Conservation (phyloP, 2,329 filamentous ascomycete species). For the Golovinomyces cichoracearum region DNA sequence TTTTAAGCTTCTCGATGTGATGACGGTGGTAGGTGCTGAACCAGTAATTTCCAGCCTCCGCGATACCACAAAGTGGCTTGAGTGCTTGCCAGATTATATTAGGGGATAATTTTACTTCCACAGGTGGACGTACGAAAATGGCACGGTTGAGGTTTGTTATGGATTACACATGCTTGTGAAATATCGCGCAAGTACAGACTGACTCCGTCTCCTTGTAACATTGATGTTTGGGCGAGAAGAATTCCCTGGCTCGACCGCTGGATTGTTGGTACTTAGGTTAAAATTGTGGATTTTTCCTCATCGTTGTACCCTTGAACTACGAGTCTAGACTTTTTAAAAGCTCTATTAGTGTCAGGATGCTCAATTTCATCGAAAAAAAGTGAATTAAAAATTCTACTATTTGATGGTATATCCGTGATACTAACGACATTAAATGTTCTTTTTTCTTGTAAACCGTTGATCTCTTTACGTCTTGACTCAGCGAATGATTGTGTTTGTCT, state of each 20-base stretch:
- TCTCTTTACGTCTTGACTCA: not conserved
- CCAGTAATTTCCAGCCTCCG: conserved; percentile 2
- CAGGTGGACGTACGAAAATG: not conserved
- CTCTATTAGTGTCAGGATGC: not conserved
- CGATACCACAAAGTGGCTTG: conserved; percentile 1
- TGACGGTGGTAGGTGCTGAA: conserved; percentile 1
- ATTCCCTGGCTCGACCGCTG: conserved; percentile 2
- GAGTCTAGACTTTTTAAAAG: conserved; percentile 1
- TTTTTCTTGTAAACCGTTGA: not conserved
- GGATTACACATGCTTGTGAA: conserved; percentile 1
- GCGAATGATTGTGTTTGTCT: not conserved
- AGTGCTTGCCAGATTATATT: not conserved
- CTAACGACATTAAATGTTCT: not conserved
- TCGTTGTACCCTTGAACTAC: conserved; percentile 4
- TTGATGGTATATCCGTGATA: not conserved
- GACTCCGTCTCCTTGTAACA: not conserved
- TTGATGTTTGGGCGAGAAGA: not conserved
- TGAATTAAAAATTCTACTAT: not conserved
- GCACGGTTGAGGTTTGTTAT: not conserved
- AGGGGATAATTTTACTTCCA: not conserved
- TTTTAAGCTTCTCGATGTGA: conserved; percentile 1
- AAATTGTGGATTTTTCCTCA: conserved; percentile 2
- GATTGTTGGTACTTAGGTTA: conserved; percentile 4
- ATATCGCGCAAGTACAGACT: conserved; percentile 1
- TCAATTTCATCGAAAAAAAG: not conserved